Evolutionary conservation across 2,329 filamentous ascomycete species (phyloP).

Genomic region (Mollisiaceae sp.): DNA sequence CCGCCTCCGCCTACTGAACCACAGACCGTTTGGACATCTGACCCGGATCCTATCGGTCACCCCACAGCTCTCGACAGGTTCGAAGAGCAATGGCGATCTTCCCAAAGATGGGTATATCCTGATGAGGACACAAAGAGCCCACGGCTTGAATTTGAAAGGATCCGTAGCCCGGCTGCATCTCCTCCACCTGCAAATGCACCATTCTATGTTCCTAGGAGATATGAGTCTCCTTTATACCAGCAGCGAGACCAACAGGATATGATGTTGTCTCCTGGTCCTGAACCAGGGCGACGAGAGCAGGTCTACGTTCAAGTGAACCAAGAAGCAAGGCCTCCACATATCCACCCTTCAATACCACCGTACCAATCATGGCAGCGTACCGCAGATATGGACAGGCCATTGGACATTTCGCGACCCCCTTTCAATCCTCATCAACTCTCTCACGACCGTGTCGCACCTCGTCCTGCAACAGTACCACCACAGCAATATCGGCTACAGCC

Average conservation of each 20-base stretch:
- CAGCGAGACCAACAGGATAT: not conserved
- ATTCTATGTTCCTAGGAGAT: slow-evolving; percentile 16
- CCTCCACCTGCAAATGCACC: slow-evolving; percentile 10
- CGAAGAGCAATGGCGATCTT: slow-evolving; percentile 10
- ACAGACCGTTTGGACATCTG: slow-evolving; percentile 7
- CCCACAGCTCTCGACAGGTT: slow-evolving; percentile 1
- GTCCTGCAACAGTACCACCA: not conserved
- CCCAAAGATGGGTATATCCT: slow-evolving; percentile 1
- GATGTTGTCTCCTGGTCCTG: not conserved
- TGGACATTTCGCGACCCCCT: not conserved
- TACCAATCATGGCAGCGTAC: slow-evolving; percentile 2
- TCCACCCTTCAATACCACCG: not conserved
- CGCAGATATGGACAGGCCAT: not conserved
- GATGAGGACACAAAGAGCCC: not conserved
- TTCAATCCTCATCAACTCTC: not conserved
- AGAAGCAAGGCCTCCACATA: not conserved
- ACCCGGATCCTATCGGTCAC: not conserved
- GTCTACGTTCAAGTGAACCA: slow-evolving; percentile 8
- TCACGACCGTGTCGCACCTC: slow-evolving; percentile 1
- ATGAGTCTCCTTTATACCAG: not conserved
- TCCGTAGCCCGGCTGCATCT: not conserved
- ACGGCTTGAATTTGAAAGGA: not conserved
- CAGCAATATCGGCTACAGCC: not conserved
- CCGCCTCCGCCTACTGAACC: not conserved
- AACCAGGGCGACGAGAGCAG: not conserved